Conservation (phyloP, 2,329 filamentous ascomycete species). For the Biscogniauxia sp. region DNA sequence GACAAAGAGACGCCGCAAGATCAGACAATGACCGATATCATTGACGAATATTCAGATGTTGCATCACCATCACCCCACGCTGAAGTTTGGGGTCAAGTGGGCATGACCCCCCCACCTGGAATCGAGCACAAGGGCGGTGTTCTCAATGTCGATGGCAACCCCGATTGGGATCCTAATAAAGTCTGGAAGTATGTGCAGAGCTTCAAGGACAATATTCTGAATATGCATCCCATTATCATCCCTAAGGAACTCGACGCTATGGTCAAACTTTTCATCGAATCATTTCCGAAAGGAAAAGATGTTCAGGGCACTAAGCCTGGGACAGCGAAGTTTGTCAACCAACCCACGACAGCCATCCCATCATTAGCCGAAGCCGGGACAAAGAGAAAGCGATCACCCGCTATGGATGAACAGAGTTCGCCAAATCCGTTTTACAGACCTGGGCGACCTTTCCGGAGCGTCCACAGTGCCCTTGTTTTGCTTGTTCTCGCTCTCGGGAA, state of each 20-base stretch:
- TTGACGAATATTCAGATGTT: constrained; percentile 48
- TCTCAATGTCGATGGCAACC: constrained; percentile 45
- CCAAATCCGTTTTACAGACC: constrained; percentile 38
- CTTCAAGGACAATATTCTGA: constrained; percentile 61
- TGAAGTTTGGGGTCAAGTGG: constrained; percentile 58
- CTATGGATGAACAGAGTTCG: constrained; percentile 28
- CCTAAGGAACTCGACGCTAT: constrained; percentile 51
- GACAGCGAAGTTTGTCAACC: constrained; percentile 32
- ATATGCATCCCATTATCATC: constrained; percentile 63
- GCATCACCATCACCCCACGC: constrained; percentile 53
- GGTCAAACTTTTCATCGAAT: constrained; percentile 52
- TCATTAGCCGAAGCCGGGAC: constrained; percentile 29
- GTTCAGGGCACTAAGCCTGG: constrained; percentile 20
- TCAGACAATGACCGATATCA: constrained; percentile 33
- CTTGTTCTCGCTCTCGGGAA: constrained; percentile 83
- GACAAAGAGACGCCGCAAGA: constrained; percentile 41
- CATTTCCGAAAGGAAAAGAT: constrained; percentile 36
- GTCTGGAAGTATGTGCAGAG: constrained; percentile 55
- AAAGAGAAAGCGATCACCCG: constrained; percentile 58
- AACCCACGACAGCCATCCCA: constrained; percentile 23
- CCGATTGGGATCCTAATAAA: constrained; percentile 50
- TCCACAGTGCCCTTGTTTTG: constrained; percentile 78
- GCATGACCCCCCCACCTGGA: constrained; percentile 44
- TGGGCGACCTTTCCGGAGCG: constrained; percentile 60
- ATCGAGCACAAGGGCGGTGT: constrained; percentile 38